phyloP scores from a whole-genome alignment of 306 rosid genomes.

The Glycyrrhiza uralensis region DNA sequence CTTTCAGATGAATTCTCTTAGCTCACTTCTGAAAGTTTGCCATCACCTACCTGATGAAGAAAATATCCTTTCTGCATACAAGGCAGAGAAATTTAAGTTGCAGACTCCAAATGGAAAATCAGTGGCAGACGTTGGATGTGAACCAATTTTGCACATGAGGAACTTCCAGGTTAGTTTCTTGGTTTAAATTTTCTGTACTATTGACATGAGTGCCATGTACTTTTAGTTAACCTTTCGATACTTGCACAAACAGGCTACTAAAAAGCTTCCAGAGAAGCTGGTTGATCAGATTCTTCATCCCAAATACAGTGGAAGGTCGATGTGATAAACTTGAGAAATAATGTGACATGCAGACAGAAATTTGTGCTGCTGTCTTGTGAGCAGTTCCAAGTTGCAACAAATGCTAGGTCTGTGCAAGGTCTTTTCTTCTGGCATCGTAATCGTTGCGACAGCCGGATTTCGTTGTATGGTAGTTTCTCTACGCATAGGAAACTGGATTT shows the following conservation, averaged over 20 bases:
- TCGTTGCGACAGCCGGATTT: not conserved
- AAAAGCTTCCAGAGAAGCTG: conserved; percentile 80
- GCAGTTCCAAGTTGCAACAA: conserved; percentile 17
- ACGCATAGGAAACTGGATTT: not conserved
- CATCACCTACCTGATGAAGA: conserved; percentile 55
- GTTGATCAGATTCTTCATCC: conserved; percentile 57
- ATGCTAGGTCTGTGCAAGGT: conserved; percentile 2
- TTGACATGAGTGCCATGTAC: not conserved
- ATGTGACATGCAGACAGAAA: conserved; percentile 15
- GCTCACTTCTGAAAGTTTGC: conserved; percentile 82
- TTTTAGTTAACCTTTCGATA: conserved; percentile 13
- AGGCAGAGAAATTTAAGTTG: conserved; percentile 67
- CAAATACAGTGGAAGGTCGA: conserved; percentile 12
- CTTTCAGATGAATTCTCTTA: conserved; percentile 88
- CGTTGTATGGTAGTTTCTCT: conserved; percentile 17
- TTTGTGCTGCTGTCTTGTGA: not conserved
- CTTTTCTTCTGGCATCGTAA: not conserved
- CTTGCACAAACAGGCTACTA: conserved; percentile 70
- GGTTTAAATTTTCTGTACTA: not conserved
- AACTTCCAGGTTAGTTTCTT: conserved; percentile 74
- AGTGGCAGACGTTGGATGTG: conserved; percentile 93
- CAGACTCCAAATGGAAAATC: conserved; percentile 83
- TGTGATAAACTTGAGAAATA: conserved; percentile 15
- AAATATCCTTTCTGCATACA: conserved; percentile 44
- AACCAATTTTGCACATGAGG: conserved; percentile 97